Conservation (phyloP, 2,329 filamentous ascomycete genomes). For the Tolypocladium cylindrosporum region DNA sequence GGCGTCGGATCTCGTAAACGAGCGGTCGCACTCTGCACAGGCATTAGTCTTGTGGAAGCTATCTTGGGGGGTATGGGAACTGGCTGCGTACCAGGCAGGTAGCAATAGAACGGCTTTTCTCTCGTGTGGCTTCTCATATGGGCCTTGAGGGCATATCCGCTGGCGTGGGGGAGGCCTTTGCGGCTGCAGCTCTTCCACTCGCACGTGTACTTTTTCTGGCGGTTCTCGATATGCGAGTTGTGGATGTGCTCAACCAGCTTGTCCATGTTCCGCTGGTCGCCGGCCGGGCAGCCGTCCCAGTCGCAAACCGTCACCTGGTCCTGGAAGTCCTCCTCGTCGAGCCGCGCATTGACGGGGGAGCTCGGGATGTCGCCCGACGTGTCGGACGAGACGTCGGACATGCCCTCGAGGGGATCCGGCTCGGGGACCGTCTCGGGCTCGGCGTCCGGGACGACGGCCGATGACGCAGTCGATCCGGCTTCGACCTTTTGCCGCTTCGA, state of each 20-base stretch:
- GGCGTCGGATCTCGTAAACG: slow-evolving; percentile 91
- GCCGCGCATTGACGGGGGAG: slow-evolving; percentile 55
- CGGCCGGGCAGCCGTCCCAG: slow-evolving; percentile 65
- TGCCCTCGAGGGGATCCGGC: slow-evolving; percentile 43
- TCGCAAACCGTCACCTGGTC: slow-evolving; percentile 71
- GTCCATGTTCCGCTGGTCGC: slow-evolving; percentile 73
- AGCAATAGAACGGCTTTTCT: slow-evolving; percentile 97
- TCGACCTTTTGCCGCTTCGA: slow-evolving; percentile 38
- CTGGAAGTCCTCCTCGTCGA: slow-evolving; percentile 65
- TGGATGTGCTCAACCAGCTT: slow-evolving; percentile 75
- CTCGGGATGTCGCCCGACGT: slow-evolving; percentile 77
- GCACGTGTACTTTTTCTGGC: slow-evolving; percentile 96
- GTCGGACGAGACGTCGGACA: slow-evolving; percentile 77
- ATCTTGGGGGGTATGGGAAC: neutral
- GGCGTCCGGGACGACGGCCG: slow-evolving; percentile 29
- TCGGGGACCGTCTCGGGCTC: slow-evolving; percentile 36
- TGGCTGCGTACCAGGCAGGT: slow-evolving; percentile 63
- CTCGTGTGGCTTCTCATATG: slow-evolving; percentile 97
- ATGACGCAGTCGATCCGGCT: slow-evolving; percentile 33
- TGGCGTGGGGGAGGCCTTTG: slow-evolving; percentile 87
- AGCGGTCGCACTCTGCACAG: slow-evolving; percentile 78
- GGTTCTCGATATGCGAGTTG: slow-evolving; percentile 84
- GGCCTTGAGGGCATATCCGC: slow-evolving; percentile 88
- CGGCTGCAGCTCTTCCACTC: slow-evolving; percentile 87
- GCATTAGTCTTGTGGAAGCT: neutral